Conservation (phyloP, 139 green algal genomes). For the Closterium sp. region DNA sequence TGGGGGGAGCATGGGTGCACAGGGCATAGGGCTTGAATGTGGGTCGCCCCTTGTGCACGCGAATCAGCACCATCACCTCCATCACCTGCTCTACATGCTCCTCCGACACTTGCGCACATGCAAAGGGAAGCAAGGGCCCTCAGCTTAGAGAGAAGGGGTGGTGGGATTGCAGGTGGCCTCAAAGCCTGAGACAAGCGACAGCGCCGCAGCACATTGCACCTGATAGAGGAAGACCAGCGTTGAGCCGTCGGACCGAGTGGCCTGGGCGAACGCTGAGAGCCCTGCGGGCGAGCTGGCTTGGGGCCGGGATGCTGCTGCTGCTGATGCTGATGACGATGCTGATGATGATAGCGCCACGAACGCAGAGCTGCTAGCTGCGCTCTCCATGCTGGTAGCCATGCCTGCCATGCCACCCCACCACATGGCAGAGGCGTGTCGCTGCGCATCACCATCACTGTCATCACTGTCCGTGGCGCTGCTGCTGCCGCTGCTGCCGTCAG, state of each 20-base stretch:
- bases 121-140: no score
- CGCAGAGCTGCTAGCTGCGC: neutral
- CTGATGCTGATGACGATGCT: neutral
- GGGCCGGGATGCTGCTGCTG: neutral
- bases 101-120: conserved; percentile 28
- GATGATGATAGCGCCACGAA: neutral
- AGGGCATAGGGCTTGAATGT: no score
- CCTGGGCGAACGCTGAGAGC: neutral
- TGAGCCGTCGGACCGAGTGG: neutral
- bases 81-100: conserved; percentile 45
- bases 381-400: neutral
- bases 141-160: no score
- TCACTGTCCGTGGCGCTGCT: neutral
- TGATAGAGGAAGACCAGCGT: neutral
- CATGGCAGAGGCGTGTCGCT: neutral
- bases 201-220: neutral
- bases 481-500: neutral
- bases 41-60: no score
- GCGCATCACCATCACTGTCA: neutral
- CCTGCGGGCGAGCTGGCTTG: neutral
- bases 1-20: no score
- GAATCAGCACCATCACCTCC: no score
- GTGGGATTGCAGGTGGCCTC: no score
- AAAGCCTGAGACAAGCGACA: no score
- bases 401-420: neutral